A percentile compares a stretch with the other conserved stretches of the same genome.
Conservation (phyloP, 495 filamentous ascomycete genomes). For the Parmelia sp. region DNA sequence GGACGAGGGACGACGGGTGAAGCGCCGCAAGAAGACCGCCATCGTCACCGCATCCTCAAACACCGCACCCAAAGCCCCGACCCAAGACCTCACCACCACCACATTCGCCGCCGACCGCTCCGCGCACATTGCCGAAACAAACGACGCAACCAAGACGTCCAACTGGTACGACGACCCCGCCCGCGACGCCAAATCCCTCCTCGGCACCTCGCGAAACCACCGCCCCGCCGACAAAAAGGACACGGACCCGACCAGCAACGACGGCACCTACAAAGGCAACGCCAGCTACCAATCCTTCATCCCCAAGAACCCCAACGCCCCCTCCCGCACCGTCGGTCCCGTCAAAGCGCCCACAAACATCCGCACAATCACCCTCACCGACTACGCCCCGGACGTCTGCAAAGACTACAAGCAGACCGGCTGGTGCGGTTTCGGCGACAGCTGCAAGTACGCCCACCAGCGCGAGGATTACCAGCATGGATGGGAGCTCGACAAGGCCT, state of each 20-base stretch:
- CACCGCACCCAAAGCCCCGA: conserved; percentile 36
- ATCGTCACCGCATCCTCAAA: conserved; percentile 51
- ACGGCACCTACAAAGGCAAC: conserved; percentile 72
- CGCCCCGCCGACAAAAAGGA: conserved; percentile 24
- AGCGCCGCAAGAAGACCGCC: conserved; percentile 66
- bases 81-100: conserved; percentile 43
- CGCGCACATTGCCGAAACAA: conserved; percentile 52
- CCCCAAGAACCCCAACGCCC: conserved; percentile 75
- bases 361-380: conserved; percentile 80
- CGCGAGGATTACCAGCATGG: conserved; percentile 87
- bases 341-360: conserved; percentile 86
- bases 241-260: conserved; percentile 26
- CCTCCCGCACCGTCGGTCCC: conserved; percentile 66
- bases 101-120: conserved; percentile 55
- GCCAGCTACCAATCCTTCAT: conserved; percentile 69
- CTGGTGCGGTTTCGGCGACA: conserved; percentile 68
- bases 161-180: conserved; percentile 80
- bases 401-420: conserved; percentile 93
- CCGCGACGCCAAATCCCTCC: conserved; percentile 46
- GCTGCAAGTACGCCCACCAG: conserved; percentile 50
- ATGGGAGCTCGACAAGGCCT: conserved; percentile 91
- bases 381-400: conserved; percentile 90
- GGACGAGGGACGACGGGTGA: conserved; percentile 69
- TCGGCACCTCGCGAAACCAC: conserved; percentile 53
- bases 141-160: conserved; percentile 88